These are phyloP conservation scores for Pistacia integerrima DNA, from an alignment of 345 rosid species.

Conservation along the genomic window DNA sequence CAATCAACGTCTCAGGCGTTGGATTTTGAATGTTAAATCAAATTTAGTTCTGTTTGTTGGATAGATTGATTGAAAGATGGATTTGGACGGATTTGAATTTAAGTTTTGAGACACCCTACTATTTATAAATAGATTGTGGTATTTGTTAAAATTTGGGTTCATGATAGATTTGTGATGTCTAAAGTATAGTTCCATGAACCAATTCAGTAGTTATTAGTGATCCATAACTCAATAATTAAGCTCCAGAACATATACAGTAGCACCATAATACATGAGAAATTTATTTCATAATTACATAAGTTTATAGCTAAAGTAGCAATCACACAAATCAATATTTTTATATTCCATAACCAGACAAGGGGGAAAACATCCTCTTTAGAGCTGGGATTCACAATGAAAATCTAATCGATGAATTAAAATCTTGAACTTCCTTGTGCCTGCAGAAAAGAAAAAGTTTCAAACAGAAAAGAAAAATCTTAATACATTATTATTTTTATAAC, in stretches of 20 bases:
- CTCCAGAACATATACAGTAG: background rate
- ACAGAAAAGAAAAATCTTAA: background rate
- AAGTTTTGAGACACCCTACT: too few relatives aligned
- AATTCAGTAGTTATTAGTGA: too few relatives aligned
- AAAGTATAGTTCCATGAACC: too few relatives aligned
- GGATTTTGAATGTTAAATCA: too few relatives aligned
- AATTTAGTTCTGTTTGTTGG: too few relatives aligned
- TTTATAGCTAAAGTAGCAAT: background rate
- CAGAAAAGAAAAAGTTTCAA: background rate
- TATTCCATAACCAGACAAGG: background rate
- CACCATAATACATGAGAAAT: background rate
- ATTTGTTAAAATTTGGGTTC: too few relatives aligned
- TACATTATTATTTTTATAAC: background rate
- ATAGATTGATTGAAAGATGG: too few relatives aligned
- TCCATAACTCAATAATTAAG: too few relatives aligned
- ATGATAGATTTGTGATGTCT: too few relatives aligned
- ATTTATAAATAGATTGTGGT: too few relatives aligned
- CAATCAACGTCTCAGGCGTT: too few relatives aligned
- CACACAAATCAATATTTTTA: background rate
- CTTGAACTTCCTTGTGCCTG: constrained; percentile 20
- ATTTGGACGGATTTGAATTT: too few relatives aligned
- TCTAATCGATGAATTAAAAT: constrained; percentile 8
- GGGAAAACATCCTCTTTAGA: constrained; percentile 8
- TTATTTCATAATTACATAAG: background rate
- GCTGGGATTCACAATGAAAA: background rate